Percentiles rank a stretch among this genome's conserved stretches.
These are phyloP conservation scores for Epichloe sibirici DNA, from an alignment of 2,329 filamentous ascomycete species.

Conservation along the genomic window DNA sequence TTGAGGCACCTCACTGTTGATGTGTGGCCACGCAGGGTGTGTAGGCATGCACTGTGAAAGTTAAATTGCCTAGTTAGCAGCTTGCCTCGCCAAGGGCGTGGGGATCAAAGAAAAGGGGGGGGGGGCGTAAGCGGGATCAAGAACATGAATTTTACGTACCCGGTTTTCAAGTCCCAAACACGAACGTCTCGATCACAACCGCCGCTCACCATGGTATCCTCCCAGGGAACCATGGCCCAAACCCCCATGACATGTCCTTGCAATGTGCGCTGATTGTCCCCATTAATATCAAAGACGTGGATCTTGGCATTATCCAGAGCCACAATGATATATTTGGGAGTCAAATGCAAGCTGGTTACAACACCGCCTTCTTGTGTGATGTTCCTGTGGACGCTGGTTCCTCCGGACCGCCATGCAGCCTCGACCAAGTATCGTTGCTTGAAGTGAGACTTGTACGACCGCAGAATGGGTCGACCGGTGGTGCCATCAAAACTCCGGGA, in stretches of 20 bases:
- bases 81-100: neutral
- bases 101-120: no score
- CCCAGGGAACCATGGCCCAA: slow-evolving; percentile 99
- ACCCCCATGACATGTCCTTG: slow-evolving; percentile 98
- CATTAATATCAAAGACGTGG: slow-evolving; percentile 90
- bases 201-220: slow-evolving; percentile 85
- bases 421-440: slow-evolving; percentile 96
- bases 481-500: slow-evolving; percentile 45
- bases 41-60: slow-evolving; percentile 50
- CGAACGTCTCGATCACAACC: slow-evolving; percentile 94
- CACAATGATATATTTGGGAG: slow-evolving; percentile 92
- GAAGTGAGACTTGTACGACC: slow-evolving; percentile 92
- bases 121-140: neutral
- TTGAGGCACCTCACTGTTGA: slow-evolving; percentile 95
- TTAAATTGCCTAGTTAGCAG: neutral
- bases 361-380: slow-evolving; percentile 96
- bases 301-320: slow-evolving; percentile 97
- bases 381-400: slow-evolving; percentile 69
- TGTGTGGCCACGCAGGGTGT: slow-evolving; percentile 85
- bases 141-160: slow-evolving; percentile 40
- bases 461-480: slow-evolving; percentile 46
- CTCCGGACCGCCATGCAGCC: slow-evolving; percentile 89
- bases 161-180: slow-evolving; percentile 91
- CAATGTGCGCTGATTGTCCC: slow-evolving; percentile 75
- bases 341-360: slow-evolving; percentile 89